phyloP scores from a whole-genome alignment of 768 basidiomycete genomes.

The Pleurotus giganteus region DNA sequence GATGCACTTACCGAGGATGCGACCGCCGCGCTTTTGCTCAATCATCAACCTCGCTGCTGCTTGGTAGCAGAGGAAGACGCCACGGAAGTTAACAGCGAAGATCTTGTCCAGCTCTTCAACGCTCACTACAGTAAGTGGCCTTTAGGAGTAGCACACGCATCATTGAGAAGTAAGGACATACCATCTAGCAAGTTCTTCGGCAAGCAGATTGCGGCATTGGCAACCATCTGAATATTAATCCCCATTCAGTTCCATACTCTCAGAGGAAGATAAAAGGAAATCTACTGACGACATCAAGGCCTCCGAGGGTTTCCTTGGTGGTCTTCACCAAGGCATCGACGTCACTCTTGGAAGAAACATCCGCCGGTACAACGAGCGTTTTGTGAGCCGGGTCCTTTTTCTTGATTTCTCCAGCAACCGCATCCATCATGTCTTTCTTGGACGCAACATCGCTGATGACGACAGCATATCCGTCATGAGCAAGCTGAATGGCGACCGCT shows the following conservation, averaged over 20 bases:
- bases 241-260: neutral
- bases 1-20: slow-evolving; percentile 23
- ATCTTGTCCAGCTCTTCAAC: slow-evolving; percentile 19
- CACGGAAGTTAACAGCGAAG: slow-evolving; percentile 21
- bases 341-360: slow-evolving; percentile 22
- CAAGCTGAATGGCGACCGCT: slow-evolving; percentile 30
- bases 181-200: slow-evolving; percentile 13
- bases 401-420: slow-evolving; percentile 23
- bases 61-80: slow-evolving; percentile 24
- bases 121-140: slow-evolving; percentile 7
- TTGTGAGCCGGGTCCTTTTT: slow-evolving; percentile 21
- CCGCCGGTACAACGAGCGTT: slow-evolving; percentile 16
- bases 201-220: slow-evolving; percentile 24
- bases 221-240: slow-evolving; percentile 21
- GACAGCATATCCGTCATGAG: slow-evolving; percentile 31
- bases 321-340: slow-evolving; percentile 21
- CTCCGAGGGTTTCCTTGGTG: slow-evolving; percentile 13
- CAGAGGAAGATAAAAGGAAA: neutral
- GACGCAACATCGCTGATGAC: slow-evolving; percentile 25
- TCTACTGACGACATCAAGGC: slow-evolving; percentile 17
- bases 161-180: slow-evolving; percentile 8
- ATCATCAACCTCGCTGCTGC: slow-evolving; percentile 27
- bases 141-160: too few relatives aligned
- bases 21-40: slow-evolving; percentile 24
- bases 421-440: slow-evolving; percentile 17